Evolutionary conservation across 805 yeast species (phyloP).

Genomic region (Isabelozyma rhagii): DNA sequence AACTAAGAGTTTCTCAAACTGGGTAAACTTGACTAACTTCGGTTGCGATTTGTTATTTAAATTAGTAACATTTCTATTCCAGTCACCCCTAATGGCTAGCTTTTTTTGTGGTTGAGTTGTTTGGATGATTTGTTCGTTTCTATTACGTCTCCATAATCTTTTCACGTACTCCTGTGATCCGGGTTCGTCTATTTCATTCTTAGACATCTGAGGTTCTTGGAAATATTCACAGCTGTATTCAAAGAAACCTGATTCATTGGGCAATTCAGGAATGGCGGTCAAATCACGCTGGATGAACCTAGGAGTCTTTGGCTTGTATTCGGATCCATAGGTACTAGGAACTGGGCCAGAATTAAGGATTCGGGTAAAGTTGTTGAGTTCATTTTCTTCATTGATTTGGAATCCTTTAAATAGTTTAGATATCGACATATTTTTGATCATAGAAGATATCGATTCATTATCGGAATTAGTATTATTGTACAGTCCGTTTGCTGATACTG

Average conservation of each 20-base stretch:
- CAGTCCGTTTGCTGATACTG: conserved; percentile 19
- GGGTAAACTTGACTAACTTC: conserved; percentile 74
- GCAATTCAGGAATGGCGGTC: conserved; percentile 41
- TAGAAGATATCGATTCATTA: conserved; percentile 31
- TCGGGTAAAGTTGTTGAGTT: conserved; percentile 33
- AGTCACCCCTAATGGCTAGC: conserved; percentile 76
- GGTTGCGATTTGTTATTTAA: conserved; percentile 80
- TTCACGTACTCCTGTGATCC: conserved; percentile 84
- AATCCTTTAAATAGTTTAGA: conserved; percentile 34
- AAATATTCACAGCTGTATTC: conserved; percentile 85
- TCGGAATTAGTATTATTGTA: conserved; percentile 16
- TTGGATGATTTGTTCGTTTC: conserved; percentile 83
- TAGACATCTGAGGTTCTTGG: conserved; percentile 93
- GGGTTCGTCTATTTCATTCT: conserved; percentile 81
- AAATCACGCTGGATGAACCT: conserved; percentile 42
- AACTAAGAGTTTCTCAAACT: conserved; percentile 81
- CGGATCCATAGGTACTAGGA: conserved; percentile 36
- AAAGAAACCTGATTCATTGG: conserved; percentile 60
- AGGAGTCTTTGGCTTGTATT: conserved; percentile 57
- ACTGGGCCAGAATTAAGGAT: conserved; percentile 36
- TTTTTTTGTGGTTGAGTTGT: conserved; percentile 90
- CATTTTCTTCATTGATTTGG: conserved; percentile 40
- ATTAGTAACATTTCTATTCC: conserved; percentile 63
- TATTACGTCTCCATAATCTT: conserved; percentile 82
- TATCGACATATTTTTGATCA: conserved; percentile 28